These are phyloP conservation scores for sweet orange (Citrus sinensis) DNA, from an alignment of 345 rosid genomes.

Conservation along the genomic window DNA sequence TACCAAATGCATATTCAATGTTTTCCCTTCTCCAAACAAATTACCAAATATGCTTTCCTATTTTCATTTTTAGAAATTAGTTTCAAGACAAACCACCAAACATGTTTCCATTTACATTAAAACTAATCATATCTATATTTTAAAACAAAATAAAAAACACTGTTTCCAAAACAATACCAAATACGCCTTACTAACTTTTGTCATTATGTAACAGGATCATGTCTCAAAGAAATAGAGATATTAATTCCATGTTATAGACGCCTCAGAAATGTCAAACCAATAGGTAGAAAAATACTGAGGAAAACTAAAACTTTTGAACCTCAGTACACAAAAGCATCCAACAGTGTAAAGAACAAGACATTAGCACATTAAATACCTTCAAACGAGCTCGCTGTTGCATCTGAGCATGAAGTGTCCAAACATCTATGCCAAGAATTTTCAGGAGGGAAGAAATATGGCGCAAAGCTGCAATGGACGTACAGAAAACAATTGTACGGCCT, in stretches of 20 bases:
- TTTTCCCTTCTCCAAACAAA: too few species aligned
- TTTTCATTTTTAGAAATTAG: too few species aligned
- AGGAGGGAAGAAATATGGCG: constrained; percentile 76
- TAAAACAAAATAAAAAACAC: too few species aligned
- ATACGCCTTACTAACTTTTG: background rate
- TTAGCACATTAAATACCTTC: constrained; percentile 49
- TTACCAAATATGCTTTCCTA: too few species aligned
- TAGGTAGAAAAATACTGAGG: background rate
- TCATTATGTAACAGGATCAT: background rate
- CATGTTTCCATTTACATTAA: too few species aligned
- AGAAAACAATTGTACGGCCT: constrained; percentile 91
- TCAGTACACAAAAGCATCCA: background rate
- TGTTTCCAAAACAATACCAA: too few species aligned
- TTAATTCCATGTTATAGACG: background rate
- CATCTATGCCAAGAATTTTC: constrained; percentile 69
- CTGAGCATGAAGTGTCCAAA: constrained; percentile 78
- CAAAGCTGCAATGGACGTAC: constrained; percentile 93
- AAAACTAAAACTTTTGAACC: background rate
- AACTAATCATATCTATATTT: too few species aligned
- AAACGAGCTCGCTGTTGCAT: constrained; percentile 97
- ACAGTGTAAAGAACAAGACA: background rate
- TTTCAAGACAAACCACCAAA: too few species aligned
- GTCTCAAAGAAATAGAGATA: background rate
- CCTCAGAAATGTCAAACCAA: background rate
- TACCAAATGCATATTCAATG: too few species aligned